Evolutionary conservation across 1,139 yeast genomes (phyloP).

Genomic region (Blastobotrys malaysiensis): DNA sequence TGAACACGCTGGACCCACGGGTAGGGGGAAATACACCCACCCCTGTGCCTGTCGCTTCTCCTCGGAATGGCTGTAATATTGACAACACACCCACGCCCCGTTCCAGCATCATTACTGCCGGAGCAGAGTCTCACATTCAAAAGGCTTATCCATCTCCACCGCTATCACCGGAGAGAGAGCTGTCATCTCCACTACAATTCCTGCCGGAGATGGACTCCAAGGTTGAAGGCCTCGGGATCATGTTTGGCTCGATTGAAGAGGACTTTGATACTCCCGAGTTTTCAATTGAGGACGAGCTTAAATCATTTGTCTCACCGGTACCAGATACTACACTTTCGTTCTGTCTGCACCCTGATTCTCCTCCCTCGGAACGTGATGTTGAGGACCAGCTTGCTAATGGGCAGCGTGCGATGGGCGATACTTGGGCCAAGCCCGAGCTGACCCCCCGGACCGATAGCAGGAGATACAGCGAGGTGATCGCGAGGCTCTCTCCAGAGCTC

Average conservation of each 20-base stretch:
- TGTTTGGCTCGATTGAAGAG: neutral
- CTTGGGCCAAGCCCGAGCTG: neutral
- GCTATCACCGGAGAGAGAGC: neutral
- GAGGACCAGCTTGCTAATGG: neutral
- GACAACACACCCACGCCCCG: neutral
- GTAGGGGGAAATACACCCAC: neutral
- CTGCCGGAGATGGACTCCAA: neutral
- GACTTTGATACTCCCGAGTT: neutral
- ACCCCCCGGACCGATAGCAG: neutral
- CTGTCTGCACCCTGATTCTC: neutral
- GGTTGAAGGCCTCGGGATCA: neutral
- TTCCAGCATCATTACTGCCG: neutral
- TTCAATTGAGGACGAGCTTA: neutral
- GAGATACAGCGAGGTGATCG: neutral
- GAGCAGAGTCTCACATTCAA: neutral
- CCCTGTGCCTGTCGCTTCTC: neutral
- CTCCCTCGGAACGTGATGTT: neutral
- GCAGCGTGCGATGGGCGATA: neutral
- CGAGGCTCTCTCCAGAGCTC: neutral
- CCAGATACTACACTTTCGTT: neutral
- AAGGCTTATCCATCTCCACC: neutral
- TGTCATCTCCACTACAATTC: neutral
- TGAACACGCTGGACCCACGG: neutral
- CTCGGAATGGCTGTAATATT: neutral
- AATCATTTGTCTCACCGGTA: neutral